Conservation (phyloP, 352 stramenopile species). For the Aphanomyces invadans region DNA sequence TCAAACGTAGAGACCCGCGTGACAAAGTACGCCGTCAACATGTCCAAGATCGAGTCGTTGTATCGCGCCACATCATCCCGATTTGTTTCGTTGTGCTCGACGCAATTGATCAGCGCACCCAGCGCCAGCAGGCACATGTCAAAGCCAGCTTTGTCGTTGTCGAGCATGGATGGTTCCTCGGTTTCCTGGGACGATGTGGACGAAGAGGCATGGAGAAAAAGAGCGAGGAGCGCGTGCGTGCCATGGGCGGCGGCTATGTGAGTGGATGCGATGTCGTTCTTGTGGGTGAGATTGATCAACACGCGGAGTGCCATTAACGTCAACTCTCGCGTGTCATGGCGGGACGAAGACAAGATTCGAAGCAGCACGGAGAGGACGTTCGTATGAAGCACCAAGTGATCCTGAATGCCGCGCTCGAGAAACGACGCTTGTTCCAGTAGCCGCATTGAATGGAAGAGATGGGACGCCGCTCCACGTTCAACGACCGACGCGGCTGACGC, state of each 20-base stretch:
- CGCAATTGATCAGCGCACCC: constrained; percentile 62
- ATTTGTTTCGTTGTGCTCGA: constrained; percentile 54
- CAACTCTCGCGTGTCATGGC: constrained; percentile 24
- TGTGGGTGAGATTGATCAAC: constrained; percentile 74
- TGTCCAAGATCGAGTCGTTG: background rate
- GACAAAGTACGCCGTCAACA: background rate
- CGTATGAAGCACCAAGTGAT: constrained; percentile 34
- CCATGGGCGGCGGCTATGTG: constrained; percentile 37
- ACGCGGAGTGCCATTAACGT: constrained; percentile 38
- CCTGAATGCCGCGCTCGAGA: constrained; percentile 40
- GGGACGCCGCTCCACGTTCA: background rate
- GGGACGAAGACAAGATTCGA: constrained; percentile 29
- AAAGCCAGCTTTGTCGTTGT: constrained; percentile 50
- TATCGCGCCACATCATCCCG: constrained; percentile 29
- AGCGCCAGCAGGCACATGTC: constrained; percentile 50
- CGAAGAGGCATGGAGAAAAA: constrained; percentile 30
- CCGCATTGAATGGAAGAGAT: constrained; percentile 26
- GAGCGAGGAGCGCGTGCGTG: constrained; percentile 36
- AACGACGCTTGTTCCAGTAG: constrained; percentile 68
- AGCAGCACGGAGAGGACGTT: constrained; percentile 37
- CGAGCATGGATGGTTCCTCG: too few relatives aligned
- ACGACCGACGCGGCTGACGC: background rate
- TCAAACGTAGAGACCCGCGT: constrained; percentile 8
- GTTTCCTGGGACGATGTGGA: background rate
- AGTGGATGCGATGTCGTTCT: constrained; percentile 41